Conservation (phyloP, 805 yeast genomes). For the Wickerhamiella sorbophila region DNA sequence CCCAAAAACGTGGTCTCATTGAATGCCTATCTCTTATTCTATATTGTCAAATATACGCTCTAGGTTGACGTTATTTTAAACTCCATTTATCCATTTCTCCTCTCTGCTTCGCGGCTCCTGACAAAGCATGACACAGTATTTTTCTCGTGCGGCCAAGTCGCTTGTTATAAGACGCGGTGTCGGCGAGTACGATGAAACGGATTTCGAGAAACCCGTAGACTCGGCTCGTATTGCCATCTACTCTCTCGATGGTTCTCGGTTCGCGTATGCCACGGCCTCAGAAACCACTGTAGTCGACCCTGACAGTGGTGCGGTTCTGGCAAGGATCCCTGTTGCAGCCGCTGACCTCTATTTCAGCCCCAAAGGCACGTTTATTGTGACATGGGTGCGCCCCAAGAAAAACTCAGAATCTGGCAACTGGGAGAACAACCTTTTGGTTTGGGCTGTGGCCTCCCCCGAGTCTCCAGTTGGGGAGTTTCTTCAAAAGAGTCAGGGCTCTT, state of each 20-base stretch:
- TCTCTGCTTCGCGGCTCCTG: not conserved
- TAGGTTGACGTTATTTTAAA: not conserved
- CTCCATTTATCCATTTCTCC: not conserved
- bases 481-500: slow-evolving; percentile 55
- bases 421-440: slow-evolving; percentile 67
- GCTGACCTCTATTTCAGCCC: slow-evolving; percentile 86
- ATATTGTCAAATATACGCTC: slow-evolving; percentile 20
- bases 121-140: slow-evolving; percentile 20
- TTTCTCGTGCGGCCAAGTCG: slow-evolving; percentile 19
- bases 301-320: slow-evolving; percentile 33
- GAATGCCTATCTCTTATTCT: slow-evolving; percentile 64
- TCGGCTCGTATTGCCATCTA: slow-evolving; percentile 54
- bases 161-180: slow-evolving; percentile 18
- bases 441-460: slow-evolving; percentile 38
- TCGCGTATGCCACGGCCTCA: slow-evolving; percentile 60
- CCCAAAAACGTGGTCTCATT: slow-evolving; percentile 51
- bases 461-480: slow-evolving; percentile 44
- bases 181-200: slow-evolving; percentile 22
- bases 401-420: slow-evolving; percentile 58
- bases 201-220: slow-evolving; percentile 21
- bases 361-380: slow-evolving; percentile 59
- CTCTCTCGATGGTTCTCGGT: slow-evolving; percentile 50
- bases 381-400: slow-evolving; percentile 81
- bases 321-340: slow-evolving; percentile 43
- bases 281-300: slow-evolving; percentile 45